Percentiles rank a stretch among this genome's conserved stretches.
Evolutionary conservation across 83 land plant genomes (phyloP).

Genomic region (Larix sibirica): DNA sequence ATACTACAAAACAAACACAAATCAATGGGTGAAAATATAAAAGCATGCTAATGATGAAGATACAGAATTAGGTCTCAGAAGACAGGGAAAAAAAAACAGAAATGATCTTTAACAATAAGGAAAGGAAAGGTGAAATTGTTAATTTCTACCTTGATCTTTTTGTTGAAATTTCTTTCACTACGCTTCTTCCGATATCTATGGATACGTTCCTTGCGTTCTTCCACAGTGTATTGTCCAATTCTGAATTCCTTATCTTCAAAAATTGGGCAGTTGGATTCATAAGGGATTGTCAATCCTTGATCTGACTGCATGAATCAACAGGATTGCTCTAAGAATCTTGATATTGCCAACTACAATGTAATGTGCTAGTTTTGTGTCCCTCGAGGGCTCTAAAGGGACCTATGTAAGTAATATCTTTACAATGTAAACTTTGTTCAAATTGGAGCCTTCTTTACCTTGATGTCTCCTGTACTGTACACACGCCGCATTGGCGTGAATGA

Average conservation of each 20-base stretch:
- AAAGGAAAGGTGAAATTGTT: neutral
- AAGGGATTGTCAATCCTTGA: neutral
- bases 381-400: no score
- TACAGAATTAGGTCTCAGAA: neutral
- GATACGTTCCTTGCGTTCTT: slow-evolving; percentile 70
- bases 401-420: no score
- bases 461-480: slow-evolving; percentile 11
- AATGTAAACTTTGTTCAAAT: neutral
- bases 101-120: neutral
- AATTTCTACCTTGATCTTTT: slow-evolving; percentile 82
- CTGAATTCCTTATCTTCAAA: slow-evolving; percentile 14
- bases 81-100: neutral
- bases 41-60: neutral
- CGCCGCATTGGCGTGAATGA: slow-evolving; percentile 9
- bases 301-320: slow-evolving; percentile 11
- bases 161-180: slow-evolving; percentile 75
- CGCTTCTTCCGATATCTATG: slow-evolving; percentile 81
- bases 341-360: neutral
- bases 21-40: neutral
- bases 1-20: slow-evolving; percentile 50
- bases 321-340: neutral
- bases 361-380: neutral
- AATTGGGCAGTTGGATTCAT: neutral
- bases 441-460: neutral
- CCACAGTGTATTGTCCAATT: slow-evolving; percentile 43